Evolutionary conservation across 2,329 filamentous ascomycete genomes (phyloP), one percentile per base, ranked within the genome.

Genomic region (Apiospora saccharicola): DNA sequence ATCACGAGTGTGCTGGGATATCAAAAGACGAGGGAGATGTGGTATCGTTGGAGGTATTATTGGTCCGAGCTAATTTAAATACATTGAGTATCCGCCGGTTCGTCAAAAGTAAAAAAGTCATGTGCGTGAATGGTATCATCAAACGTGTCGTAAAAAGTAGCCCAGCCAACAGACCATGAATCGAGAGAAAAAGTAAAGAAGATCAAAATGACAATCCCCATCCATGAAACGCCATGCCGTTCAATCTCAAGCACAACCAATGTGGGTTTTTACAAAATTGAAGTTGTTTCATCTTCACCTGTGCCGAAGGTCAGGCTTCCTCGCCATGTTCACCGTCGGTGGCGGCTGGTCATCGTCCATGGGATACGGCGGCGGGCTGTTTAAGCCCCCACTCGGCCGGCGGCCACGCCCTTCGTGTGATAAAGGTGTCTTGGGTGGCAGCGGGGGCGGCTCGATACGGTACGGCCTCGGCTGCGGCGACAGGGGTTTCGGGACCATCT

Each of bases 321-420:
- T 90, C 64, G 93, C 91, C 88, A 94, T 93, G 78, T 97, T 97
- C 10, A 97, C 94, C 8, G 89, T 86, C 3, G 96, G 96, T 24
- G 96, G 95, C 41, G 93, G 92, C 37, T 92, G 93, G 78, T 97
- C 93, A 34, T 64, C 34, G 64, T 91, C 91, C 68, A 94, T 83
- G 0, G 96, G 96, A 80, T 98, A 98, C 0, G 95, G 95, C 46
- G 94, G 87, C 12, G 85, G 81, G 0, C 81, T 74, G 7, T 76
- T 72, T 24, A 75, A 70, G 30, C 76, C 71, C 24, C 75, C 70
- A 30, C 74, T 78, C 69, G 76, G 80, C 77, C 73, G 82, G 77
- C 75, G 84, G 78, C 74, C 79, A 49, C 74, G 78, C 67, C 70
- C 77, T 75, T 80, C 85, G 72, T 90, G 91, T 0, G 88, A 89